Conservation (phyloP, 306 rosid genomes). For the Styphnolobium japonicum region DNA sequence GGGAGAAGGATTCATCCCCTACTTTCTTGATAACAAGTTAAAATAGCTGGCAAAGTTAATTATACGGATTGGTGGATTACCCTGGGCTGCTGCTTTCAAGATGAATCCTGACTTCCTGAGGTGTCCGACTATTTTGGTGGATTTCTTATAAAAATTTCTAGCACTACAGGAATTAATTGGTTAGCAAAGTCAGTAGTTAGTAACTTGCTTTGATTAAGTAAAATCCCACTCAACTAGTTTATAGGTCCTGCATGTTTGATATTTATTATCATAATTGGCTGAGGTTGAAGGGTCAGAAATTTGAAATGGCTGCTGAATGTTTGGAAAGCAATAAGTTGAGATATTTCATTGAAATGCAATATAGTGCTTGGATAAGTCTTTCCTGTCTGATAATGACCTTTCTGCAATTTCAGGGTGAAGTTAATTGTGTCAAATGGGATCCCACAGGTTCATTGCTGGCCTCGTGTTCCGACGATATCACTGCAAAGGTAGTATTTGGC, state of each 20-base stretch:
- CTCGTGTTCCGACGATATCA: constrained; percentile 91
- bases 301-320: background rate
- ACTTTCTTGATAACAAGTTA: background rate
- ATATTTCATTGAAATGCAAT: background rate
- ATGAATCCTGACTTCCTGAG: background rate
- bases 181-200: background rate
- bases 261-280: background rate
- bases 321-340: background rate
- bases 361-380: background rate
- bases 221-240: background rate
- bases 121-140: background rate
- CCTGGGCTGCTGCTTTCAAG: background rate
- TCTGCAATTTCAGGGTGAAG: constrained; percentile 69
- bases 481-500: constrained; percentile 69
- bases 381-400: constrained; percentile 15
- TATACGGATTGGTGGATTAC: background rate
- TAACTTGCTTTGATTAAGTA: background rate
- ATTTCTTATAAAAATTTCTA: constrained; percentile 14
- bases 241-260: background rate
- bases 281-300: background rate
- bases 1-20: background rate
- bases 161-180: background rate
- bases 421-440: constrained; percentile 98
- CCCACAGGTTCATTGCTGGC: constrained; percentile 90
- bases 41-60: background rate